These are phyloP conservation scores for Botryotinia convoluta DNA, from an alignment of 2,329 filamentous ascomycete species.

Conservation along the genomic window DNA sequence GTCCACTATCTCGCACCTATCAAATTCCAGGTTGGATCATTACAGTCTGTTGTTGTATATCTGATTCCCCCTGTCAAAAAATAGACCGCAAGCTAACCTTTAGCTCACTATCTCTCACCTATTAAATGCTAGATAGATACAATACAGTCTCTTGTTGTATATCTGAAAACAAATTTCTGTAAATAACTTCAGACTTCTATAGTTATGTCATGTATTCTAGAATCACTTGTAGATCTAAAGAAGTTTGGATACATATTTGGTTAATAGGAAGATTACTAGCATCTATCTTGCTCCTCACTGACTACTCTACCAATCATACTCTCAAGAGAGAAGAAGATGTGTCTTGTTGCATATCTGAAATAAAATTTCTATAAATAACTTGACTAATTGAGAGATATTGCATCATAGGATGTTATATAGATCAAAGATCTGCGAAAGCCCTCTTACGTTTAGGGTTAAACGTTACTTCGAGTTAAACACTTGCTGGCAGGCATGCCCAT, in stretches of 20 bases:
- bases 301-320: too few relatives aligned
- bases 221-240: too few relatives aligned
- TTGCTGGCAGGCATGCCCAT: not conserved
- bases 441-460: not conserved
- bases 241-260: too few relatives aligned
- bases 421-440: fast-evolving
- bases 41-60: not conserved
- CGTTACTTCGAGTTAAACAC: not conserved
- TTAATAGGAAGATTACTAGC: too few relatives aligned
- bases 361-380: not conserved
- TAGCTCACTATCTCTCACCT: not conserved
- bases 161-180: not conserved
- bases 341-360: not conserved
- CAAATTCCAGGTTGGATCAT: not conserved
- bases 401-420: too few relatives aligned
- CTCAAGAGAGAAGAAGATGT: not conserved
- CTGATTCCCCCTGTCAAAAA: not conserved
- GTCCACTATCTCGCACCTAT: not conserved
- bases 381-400: not conserved
- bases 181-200: not conserved
- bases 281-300: too few relatives aligned
- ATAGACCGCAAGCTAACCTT: too few relatives aligned
- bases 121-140: not conserved
- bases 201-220: too few relatives aligned
- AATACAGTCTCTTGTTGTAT: not conserved